phyloP scores from a whole-genome alignment of 2,329 filamentous ascomycete species.

The Boeremia exigua region DNA sequence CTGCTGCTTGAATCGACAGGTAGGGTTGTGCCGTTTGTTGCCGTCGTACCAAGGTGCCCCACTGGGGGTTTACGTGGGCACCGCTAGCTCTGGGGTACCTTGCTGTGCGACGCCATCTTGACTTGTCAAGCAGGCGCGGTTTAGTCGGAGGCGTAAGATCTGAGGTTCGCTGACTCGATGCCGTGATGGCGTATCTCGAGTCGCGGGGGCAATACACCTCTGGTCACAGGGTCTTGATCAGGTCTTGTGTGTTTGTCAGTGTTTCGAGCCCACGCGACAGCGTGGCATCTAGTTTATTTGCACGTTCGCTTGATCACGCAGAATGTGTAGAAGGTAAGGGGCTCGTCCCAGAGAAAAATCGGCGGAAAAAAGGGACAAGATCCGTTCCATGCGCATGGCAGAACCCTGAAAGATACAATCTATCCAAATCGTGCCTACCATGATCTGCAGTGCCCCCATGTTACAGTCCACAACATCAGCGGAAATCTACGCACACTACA shows the following conservation, averaged over 20 bases:
- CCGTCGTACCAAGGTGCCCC: slow-evolving; percentile 11
- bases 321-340: slow-evolving; percentile 3
- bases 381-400: slow-evolving; percentile 4
- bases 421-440: slow-evolving; percentile 4
- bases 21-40: neutral
- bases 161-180: neutral
- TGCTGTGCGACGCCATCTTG: slow-evolving; percentile 5
- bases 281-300: neutral
- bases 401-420: slow-evolving; percentile 2
- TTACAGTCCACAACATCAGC: neutral
- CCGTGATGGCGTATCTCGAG: neutral
- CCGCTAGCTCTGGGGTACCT: slow-evolving; percentile 10
- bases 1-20: no score
- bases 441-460: slow-evolving; percentile 7
- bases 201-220: neutral
- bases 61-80: neutral
- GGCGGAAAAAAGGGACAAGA: neutral
- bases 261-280: neutral
- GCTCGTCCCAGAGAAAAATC: neutral
- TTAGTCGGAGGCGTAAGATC: neutral
- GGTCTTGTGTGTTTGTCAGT: neutral
- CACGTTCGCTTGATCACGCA: neutral
- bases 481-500: neutral
- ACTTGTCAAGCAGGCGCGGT: neutral
- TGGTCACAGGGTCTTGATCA: neutral